Base-by-base conservation (phyloP, 768 basidiomycete species). In the Pleurotus tuoliensis region DNA sequence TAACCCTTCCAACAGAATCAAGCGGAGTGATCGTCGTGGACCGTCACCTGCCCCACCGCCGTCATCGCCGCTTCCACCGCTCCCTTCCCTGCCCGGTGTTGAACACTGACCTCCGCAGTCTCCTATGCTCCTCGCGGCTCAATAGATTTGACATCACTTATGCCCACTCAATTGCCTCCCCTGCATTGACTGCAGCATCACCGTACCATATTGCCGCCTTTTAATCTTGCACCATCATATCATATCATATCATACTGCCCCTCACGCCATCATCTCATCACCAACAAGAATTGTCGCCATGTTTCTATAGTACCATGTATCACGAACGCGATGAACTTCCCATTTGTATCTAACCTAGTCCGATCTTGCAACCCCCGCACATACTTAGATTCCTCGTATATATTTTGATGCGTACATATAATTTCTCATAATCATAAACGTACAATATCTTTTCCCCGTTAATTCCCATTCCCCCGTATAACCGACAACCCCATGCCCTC, bases 151-250 rank as follows among this genome's bases (percentile, higher is more conserved):
- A 6, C 48, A 15, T 30, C 37, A 16, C 27, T 12, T 48, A 27
- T 51, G 49, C 49, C 49, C n/a, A 51, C 49, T 9, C 49, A 16
- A 51, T 34, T 34, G 30, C 30, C 30, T 34, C 8, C 30, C 30
- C 51, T 53, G 51, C 51, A 53, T 53, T 53, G 51, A 53, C 41
- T 53, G 51, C 51, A 53, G 51, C 39, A 41, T 41, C 41, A 16
- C 18, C 51, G 5, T 40, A 15, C 41, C 15, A n/a, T 44, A 44
- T 16, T 43, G 16, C 20, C 41, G 4, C n/a, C 20, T 7, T 16
- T 5, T 44, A 44, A n/a, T 44, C 11, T 44, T 16, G 15, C 41
- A 44, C 41, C 41, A 44, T 44, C 41, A 44, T 44, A n/a, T 44
- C 41, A n/a, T 11, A 44, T 4, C 3, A 16, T 22, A 7, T 22